phyloP scores from a whole-genome alignment of 1,284 basidiomycete genomes.

The Cutaneotrichosporon cyanovorans region DNA sequence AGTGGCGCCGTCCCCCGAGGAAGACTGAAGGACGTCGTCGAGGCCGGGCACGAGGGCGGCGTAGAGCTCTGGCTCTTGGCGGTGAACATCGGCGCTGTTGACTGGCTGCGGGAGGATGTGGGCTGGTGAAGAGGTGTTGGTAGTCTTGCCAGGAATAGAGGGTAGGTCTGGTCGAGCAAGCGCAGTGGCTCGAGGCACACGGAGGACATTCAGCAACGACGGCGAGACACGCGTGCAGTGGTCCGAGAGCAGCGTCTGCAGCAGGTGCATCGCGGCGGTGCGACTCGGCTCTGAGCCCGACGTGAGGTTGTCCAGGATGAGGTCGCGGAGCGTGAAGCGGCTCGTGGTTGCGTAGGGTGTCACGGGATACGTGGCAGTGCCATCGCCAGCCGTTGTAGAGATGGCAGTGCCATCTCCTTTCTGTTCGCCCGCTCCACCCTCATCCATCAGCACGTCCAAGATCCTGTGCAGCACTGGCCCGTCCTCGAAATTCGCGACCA shows the following conservation, averaged over 20 bases:
- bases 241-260: slow-evolving; percentile 63
- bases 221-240: slow-evolving; percentile 63
- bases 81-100: slow-evolving; percentile 22
- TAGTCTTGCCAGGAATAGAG: slow-evolving; percentile 15
- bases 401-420: too few species aligned
- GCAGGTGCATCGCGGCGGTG: slow-evolving; percentile 68
- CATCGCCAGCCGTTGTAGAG: too few species aligned
- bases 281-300: slow-evolving; percentile 59
- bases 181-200: slow-evolving; percentile 55
- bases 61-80: slow-evolving; percentile 56
- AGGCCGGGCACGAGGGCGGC: slow-evolving; percentile 68
- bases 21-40: slow-evolving; percentile 60
- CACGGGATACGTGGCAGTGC: too few species aligned
- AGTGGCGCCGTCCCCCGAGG: slow-evolving; percentile 51
- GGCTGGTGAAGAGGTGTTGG: neutral
- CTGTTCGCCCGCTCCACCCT: too few species aligned
- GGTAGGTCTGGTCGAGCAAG: slow-evolving; percentile 19
- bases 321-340: slow-evolving; percentile 81
- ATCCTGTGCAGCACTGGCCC: slow-evolving; percentile 45
- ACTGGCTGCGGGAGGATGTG: slow-evolving; percentile 12
- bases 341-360: slow-evolving; percentile 66
- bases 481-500: slow-evolving; percentile 66
- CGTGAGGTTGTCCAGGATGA: slow-evolving; percentile 67
- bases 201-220: slow-evolving; percentile 60
- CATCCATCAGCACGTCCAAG: slow-evolving; percentile 29